These are phyloP conservation scores for Pyrrhoderma lamaoense DNA, from an alignment of 1,284 basidiomycete genomes.

Conservation along the genomic window DNA sequence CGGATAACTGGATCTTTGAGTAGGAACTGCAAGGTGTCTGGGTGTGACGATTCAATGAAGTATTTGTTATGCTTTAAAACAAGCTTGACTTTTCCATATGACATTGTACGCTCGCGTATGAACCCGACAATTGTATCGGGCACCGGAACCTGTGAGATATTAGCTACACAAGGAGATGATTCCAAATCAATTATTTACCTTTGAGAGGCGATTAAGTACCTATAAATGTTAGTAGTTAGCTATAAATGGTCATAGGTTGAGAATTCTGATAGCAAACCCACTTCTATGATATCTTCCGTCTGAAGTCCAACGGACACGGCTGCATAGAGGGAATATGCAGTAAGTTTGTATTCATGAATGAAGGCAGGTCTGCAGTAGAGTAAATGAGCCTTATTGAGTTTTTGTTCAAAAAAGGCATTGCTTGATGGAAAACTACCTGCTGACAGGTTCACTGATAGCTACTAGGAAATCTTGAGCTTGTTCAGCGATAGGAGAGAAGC, in stretches of 20 bases:
- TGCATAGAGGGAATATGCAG: slow-evolving; percentile 95
- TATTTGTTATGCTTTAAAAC: slow-evolving; percentile 97
- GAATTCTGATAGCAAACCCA: slow-evolving; percentile 37
- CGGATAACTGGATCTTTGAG: slow-evolving; percentile 83
- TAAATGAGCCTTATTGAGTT: background rate
- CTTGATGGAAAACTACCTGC: no score
- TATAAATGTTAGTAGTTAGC: slow-evolving; percentile 28
- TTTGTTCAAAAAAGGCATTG: background rate
- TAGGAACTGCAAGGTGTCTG: slow-evolving; percentile 81
- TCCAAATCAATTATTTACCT: slow-evolving; percentile 40
- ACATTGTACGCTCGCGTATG: slow-evolving; percentile 86
- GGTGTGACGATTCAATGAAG: slow-evolving; percentile 89
- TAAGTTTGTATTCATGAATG: slow-evolving; percentile 99
- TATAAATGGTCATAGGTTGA: slow-evolving; percentile 21
- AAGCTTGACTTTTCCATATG: slow-evolving; percentile 95
- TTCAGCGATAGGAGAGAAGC: slow-evolving; percentile 93
- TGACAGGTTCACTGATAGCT: slow-evolving; percentile 98
- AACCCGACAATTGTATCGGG: slow-evolving; percentile 76
- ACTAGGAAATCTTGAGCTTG: slow-evolving; percentile 98
- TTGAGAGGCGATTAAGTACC: slow-evolving; percentile 82
- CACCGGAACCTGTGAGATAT: slow-evolving; percentile 66
- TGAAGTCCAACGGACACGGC: slow-evolving; percentile 98
- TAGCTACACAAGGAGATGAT: slow-evolving; percentile 1
- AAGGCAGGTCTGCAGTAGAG: slow-evolving; percentile 73
- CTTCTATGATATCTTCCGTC: slow-evolving; percentile 98